Evolutionary conservation across 2,329 filamentous ascomycete genomes (phyloP).

Genomic region (Fusarium veterinarium): DNA sequence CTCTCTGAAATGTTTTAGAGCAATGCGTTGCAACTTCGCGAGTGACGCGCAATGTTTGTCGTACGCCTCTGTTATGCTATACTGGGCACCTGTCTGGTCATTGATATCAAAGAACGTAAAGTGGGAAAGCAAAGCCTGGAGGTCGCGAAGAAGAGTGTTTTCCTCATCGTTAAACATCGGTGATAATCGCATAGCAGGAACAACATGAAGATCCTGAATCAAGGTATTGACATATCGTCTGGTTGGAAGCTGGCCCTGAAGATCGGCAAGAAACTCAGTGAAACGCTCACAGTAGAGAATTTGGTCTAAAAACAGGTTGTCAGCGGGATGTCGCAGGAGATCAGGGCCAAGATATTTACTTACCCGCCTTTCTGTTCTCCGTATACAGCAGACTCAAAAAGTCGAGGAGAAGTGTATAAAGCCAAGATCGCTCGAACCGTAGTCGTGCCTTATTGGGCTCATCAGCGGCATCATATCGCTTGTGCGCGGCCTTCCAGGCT

Average conservation of each 20-base stretch:
- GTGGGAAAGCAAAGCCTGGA: constrained; percentile 83
- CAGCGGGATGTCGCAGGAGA: constrained; percentile 11
- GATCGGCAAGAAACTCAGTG: constrained; percentile 86
- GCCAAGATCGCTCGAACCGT: constrained; percentile 92
- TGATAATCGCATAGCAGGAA: constrained; percentile 82
- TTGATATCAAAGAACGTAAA: constrained; percentile 92
- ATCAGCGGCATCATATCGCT: constrained; percentile 89
- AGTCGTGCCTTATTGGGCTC: constrained; percentile 81
- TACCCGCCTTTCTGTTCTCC: constrained; percentile 60
- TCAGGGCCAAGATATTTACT: constrained; percentile 11
- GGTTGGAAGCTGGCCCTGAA: constrained; percentile 94
- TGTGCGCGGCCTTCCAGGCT: constrained; percentile 87
- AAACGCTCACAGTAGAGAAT: constrained; percentile 92
- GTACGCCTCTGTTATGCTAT: constrained; percentile 78
- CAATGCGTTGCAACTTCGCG: constrained; percentile 81
- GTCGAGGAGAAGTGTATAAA: constrained; percentile 86
- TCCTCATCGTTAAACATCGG: constrained; percentile 80
- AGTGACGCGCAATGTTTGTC: constrained; percentile 82
- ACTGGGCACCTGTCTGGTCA: constrained; percentile 85
- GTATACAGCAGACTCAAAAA: constrained; percentile 81
- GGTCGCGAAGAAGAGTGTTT: constrained; percentile 82
- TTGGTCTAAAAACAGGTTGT: constrained; percentile 62
- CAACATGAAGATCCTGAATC: constrained; percentile 84
- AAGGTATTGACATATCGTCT: constrained; percentile 92
- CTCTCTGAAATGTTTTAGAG: constrained; percentile 85